Conservation (phyloP, 805 yeast genomes). For the Metahyphopichia silvanorum region DNA sequence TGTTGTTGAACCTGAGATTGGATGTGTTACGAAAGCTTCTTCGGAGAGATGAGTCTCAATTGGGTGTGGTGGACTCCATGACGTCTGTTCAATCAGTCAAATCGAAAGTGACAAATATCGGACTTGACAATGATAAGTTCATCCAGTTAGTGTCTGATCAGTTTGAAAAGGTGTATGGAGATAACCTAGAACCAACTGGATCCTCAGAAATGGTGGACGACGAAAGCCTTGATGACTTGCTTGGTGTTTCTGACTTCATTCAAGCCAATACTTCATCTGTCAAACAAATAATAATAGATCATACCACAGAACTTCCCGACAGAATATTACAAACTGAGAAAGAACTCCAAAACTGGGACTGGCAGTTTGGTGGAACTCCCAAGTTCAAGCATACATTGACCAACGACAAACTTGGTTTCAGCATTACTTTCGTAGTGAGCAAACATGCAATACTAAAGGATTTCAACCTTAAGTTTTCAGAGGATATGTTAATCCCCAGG, state of each 20-base stretch:
- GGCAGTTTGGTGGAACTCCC: conserved; percentile 80
- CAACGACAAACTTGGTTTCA: conserved; percentile 30
- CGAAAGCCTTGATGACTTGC: conserved; percentile 25
- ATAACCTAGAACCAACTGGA: background rate
- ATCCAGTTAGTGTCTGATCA: conserved; percentile 38
- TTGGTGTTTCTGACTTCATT: conserved; percentile 31
- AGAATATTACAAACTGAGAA: conserved; percentile 40
- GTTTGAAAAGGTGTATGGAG: conserved; percentile 34
- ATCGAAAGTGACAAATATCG: conserved; percentile 72
- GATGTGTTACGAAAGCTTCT: conserved; percentile 58
- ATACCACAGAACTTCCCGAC: conserved; percentile 23
- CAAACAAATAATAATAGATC: conserved; percentile 17
- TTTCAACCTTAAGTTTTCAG: conserved; percentile 12
- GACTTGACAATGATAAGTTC: conserved; percentile 44
- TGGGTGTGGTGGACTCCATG: conserved; percentile 42
- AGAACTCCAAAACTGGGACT: conserved; percentile 57
- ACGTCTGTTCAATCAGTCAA: conserved; percentile 72
- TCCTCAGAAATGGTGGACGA: conserved; percentile 5
- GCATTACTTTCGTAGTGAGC: conserved; percentile 44
- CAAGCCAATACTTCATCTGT: conserved; percentile 12
- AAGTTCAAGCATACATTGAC: conserved; percentile 54
- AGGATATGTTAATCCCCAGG: conserved; percentile 2
- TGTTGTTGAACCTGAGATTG: conserved; percentile 71
- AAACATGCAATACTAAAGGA: conserved; percentile 32
- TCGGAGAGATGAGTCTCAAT: conserved; percentile 38